phyloP scores from a whole-genome alignment of 495 filamentous ascomycete genomes.

The Echria macrotheca region DNA sequence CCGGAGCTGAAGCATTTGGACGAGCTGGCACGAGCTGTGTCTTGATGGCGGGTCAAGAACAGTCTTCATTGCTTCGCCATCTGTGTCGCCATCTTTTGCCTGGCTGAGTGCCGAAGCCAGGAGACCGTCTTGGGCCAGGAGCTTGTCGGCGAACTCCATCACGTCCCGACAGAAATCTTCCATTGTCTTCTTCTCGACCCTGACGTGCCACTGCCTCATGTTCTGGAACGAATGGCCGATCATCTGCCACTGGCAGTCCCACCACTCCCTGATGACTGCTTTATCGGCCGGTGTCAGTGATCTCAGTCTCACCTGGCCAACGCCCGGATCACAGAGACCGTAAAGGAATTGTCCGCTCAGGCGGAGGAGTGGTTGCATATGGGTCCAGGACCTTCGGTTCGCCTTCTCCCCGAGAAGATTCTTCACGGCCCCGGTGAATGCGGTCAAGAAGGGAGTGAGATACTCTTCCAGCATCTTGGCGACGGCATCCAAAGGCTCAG shows the following conservation, averaged over 20 bases:
- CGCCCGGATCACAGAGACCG: slow-evolving; percentile 73
- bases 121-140: slow-evolving; percentile 77
- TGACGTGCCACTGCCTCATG: slow-evolving; percentile 73
- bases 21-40: slow-evolving; percentile 58
- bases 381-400: slow-evolving; percentile 51
- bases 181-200: slow-evolving; percentile 66
- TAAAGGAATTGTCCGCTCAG: slow-evolving; percentile 71
- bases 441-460: slow-evolving; percentile 39
- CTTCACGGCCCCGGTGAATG: slow-evolving; percentile 33
- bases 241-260: slow-evolving; percentile 74
- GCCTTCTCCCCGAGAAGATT: slow-evolving; percentile 51
- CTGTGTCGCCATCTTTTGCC: slow-evolving; percentile 38
- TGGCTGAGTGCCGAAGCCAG: slow-evolving; percentile 60
- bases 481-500: slow-evolving; percentile 67
- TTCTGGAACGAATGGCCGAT: slow-evolving; percentile 75
- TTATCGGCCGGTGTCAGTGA: slow-evolving; percentile 55
- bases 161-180: slow-evolving; percentile 87
- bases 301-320: slow-evolving; percentile 69
- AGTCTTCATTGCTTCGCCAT: slow-evolving; percentile 42
- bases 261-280: slow-evolving; percentile 64
- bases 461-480: slow-evolving; percentile 59
- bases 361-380: slow-evolving; percentile 65
- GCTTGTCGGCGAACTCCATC: slow-evolving; percentile 82
- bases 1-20: slow-evolving; percentile 77
- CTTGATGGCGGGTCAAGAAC: slow-evolving; percentile 56